Evolutionary conservation across 441 rosid species (phyloP), one percentile per base, ranked within the genome.

Genomic region (Pelargonium citronellum): DNA sequence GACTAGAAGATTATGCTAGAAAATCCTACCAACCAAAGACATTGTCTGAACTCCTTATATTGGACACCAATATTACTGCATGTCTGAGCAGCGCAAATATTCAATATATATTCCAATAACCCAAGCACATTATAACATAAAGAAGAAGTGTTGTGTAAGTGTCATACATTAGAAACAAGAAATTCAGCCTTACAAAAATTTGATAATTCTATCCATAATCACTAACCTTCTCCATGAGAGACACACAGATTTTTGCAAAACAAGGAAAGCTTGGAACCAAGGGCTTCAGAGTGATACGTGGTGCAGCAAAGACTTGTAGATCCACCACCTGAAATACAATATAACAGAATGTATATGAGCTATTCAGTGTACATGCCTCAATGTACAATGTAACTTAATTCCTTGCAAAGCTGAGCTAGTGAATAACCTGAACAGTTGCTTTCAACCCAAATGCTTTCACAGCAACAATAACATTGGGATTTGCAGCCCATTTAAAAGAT

Each of bases 201-300:
- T 57, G 8, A 19, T 44, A 46, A 64, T 15, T 53, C 64, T 47
- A 63, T 30, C 51, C 27, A 67, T 16, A 27, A 67, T 47, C 64
- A 70, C 87, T 4, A 70, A 94, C 97, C 97, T 90, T 95, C 55
- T 89, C 95, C 98, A 92, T 95, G 66, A 95, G 96, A 70, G 99
- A 95, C 39, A 95, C 96, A 9, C 61, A 82, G 58, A 95, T 89
- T 62, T 75, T 92, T 68, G 96, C 97, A 79, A 95, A 95, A 79
- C 99, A 95, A 57, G 99, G 99, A 76, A 95, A 95, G 74, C 89
- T 85, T 10, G 98, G 98, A 75, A 90, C 97, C 79, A 95, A 74
- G 20, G 99, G 99, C 86, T 92, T 95, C 78, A 95, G 83, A 74
- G 99, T 95, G 75, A 95, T 87, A 43, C 97, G 91, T 47, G 98